Percentiles rank a stretch among this genome's conserved stretches.
Conservation (phyloP, 345 rosid species). For the Dipteronia dyeriana region DNA sequence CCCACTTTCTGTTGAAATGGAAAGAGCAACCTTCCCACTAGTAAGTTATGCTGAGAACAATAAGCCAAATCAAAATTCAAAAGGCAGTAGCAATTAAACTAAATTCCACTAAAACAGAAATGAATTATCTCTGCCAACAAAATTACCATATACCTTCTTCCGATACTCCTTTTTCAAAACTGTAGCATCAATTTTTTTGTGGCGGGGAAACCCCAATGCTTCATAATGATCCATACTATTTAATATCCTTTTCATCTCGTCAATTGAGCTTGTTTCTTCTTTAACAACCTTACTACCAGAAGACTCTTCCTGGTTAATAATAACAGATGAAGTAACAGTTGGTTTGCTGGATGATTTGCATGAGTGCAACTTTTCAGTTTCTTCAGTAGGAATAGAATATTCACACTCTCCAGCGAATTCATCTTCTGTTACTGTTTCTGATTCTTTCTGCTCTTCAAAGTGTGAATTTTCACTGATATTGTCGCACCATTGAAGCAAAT, state of each 20-base stretch:
- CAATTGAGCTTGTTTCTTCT: conserved; percentile 58
- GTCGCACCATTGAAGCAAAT: conserved; percentile 82
- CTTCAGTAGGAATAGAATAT: conserved; percentile 49
- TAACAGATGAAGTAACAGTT: conserved; percentile 49
- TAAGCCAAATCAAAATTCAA: neutral
- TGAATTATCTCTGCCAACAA: neutral
- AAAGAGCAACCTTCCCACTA: neutral
- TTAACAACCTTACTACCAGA: conserved; percentile 44
- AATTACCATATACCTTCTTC: conserved; percentile 60
- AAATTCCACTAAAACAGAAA: neutral
- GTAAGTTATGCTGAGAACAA: neutral
- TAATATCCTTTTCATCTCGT: conserved; percentile 90
- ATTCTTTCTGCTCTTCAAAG: conserved; percentile 62
- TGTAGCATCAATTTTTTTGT: conserved; percentile 57
- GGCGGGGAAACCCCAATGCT: conserved; percentile 77
- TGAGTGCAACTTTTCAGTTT: conserved; percentile 64
- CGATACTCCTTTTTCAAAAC: conserved; percentile 82
- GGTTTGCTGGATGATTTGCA: conserved; percentile 66
- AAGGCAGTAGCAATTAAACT: neutral
- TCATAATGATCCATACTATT: conserved; percentile 77
- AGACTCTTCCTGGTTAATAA: conserved; percentile 49
- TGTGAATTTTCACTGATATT: conserved; percentile 58
- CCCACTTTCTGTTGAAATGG: neutral
- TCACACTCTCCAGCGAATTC: conserved; percentile 62
- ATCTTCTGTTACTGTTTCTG: conserved; percentile 64